Evolutionary conservation across 345 rosid genomes (phyloP).

Genomic region (Lepidium aucheri): DNA sequence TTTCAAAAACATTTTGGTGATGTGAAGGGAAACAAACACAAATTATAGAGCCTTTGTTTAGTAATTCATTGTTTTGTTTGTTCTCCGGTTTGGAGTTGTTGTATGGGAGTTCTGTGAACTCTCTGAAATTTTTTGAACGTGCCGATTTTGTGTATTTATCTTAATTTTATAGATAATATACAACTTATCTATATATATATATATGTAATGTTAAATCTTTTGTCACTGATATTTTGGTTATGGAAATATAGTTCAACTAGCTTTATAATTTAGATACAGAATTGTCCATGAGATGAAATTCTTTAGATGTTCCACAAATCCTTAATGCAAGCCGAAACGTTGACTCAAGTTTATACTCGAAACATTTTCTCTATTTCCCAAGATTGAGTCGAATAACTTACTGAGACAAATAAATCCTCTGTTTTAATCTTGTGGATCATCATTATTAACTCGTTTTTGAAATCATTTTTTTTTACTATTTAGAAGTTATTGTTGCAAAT

Average conservation of each 20-base stretch:
- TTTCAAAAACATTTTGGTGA: too few species aligned
- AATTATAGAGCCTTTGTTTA: too few species aligned
- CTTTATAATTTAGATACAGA: neutral
- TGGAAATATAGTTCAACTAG: neutral
- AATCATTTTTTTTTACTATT: neutral
- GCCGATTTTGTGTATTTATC: too few species aligned
- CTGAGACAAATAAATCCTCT: neutral
- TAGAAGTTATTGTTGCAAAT: neutral
- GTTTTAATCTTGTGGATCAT: neutral
- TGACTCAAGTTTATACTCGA: neutral
- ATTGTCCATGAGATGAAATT: conserved; percentile 15
- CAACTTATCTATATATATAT: too few species aligned
- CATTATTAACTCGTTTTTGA: too few species aligned
- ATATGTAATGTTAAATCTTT: neutral
- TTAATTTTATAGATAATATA: too few species aligned
- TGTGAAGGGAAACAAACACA: too few species aligned
- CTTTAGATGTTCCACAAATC: neutral
- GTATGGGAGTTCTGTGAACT: too few species aligned
- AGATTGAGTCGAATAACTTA: neutral
- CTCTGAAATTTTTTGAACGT: too few species aligned
- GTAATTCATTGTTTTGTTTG: too few species aligned
- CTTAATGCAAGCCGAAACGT: conserved; percentile 18
- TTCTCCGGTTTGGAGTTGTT: too few species aligned
- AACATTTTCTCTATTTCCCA: neutral
- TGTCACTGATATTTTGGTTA: neutral